Evolutionary conservation across 306 rosid species (phyloP), one percentile per base, ranked within the genome.

Genomic region (Begonia fuchsioides): DNA sequence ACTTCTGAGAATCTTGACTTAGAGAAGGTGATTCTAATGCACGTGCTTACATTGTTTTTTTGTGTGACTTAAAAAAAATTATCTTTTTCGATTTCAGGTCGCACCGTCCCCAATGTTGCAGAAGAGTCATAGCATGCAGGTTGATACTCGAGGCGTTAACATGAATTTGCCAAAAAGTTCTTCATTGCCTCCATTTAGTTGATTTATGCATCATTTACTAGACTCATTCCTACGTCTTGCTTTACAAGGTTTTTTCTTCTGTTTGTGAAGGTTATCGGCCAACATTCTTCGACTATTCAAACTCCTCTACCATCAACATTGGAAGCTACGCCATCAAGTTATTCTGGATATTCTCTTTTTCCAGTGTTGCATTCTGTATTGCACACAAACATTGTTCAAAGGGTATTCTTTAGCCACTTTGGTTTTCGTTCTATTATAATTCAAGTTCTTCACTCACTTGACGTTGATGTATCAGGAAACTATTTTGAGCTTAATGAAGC

Each of bases 121-220:
- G 44, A 88, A 78, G 72, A 78, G 93, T 68, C 88, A 81, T 43
- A 84, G 86, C 70, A 63, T 88, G 83, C 85, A 88, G 96, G 95
- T 88, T 71, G 38, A 83, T 76, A 66, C 44, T 67, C 67, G 56
- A 65, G 69, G 26, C 2, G 26, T 19, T 19, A 19, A 19, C 26
- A 19, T 19, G 26, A 19, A 19, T 4, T 19, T 19, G 2, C 26
- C 26, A 19, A 4, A 19, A 19, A 19, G 26, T 19, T 19, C n/a
- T n/a, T n/a, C n/a, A n/a, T n/a, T n/a, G n/a, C n/a, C n/a, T n/a
- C n/a, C n/a, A n/a, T n/a, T n/a, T n/a, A n/a, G n/a, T n/a, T n/a
- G 26, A 19, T 19, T 19, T 40, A 9, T 9, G 2, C 44, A 40
- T 40, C 12, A 40, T 40, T 40, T 1, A 40, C 44, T 40, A 40